Evolutionary conservation across 306 rosid species (phyloP).

Genomic region (Biancaea sappan): DNA sequence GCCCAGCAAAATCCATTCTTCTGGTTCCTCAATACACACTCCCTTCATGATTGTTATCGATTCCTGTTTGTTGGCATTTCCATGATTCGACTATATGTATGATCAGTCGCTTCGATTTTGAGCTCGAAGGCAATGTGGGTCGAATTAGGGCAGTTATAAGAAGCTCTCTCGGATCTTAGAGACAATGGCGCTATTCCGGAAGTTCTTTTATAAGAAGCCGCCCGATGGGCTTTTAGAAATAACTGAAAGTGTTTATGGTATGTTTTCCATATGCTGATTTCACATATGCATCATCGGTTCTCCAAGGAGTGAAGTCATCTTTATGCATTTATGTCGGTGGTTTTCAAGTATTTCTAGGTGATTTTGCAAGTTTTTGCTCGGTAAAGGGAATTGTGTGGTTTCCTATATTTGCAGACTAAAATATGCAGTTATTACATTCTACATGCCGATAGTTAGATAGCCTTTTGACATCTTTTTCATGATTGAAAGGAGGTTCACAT

Average conservation of each 20-base stretch:
- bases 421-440: slow-evolving; percentile 20
- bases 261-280: slow-evolving; percentile 40
- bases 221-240: slow-evolving; percentile 97
- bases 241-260: slow-evolving; percentile 95
- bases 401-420: slow-evolving; percentile 2
- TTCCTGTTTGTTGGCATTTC: slow-evolving; percentile 40
- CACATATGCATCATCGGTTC: slow-evolving; percentile 20
- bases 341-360: slow-evolving; percentile 25
- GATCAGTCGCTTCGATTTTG: slow-evolving; percentile 25
- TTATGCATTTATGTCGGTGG: slow-evolving; percentile 14
- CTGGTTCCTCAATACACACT: slow-evolving; percentile 68
- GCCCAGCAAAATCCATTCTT: slow-evolving; percentile 67
- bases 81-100: slow-evolving; percentile 36
- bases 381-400: slow-evolving; percentile 9
- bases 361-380: slow-evolving; percentile 21
- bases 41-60: slow-evolving; percentile 42
- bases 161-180: slow-evolving; percentile 64
- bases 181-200: slow-evolving; percentile 83
- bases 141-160: slow-evolving; percentile 42
- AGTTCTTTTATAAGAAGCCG: slow-evolving; percentile 94
- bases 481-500: not conserved
- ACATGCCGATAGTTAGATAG: slow-evolving; percentile 16
- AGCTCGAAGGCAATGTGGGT: slow-evolving; percentile 49
- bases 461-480: slow-evolving; percentile 29
- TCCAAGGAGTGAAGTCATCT: slow-evolving; percentile 30